Evolutionary conservation across 2,329 filamentous ascomycete genomes (phyloP).

Genomic region (Hypoxylon sp.): DNA sequence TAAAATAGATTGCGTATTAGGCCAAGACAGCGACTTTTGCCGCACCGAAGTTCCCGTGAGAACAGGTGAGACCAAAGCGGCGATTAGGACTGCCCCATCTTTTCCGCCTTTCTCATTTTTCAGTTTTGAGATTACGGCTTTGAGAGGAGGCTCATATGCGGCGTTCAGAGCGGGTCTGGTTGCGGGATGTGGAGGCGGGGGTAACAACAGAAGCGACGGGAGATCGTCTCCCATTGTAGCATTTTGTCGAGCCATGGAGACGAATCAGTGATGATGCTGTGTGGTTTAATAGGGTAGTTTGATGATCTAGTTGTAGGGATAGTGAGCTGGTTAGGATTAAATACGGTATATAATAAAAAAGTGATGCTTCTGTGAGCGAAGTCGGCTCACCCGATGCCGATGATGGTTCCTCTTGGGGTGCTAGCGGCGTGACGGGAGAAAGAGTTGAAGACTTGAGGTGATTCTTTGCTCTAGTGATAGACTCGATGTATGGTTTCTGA

Average conservation of each 20-base stretch:
- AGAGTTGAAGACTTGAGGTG: slow-evolving; percentile 19
- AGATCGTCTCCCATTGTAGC: slow-evolving; percentile 44
- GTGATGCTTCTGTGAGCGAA: not conserved
- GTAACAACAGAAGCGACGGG: slow-evolving; percentile 72
- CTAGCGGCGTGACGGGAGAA: slow-evolving; percentile 19
- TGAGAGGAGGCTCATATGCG: slow-evolving; percentile 72
- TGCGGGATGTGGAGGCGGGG: slow-evolving; percentile 71
- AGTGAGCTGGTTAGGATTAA: not conserved
- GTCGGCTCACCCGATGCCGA: not conserved
- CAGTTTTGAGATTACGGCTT: slow-evolving; percentile 65
- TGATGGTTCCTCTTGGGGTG: slow-evolving; percentile 13
- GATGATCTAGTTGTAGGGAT: not conserved
- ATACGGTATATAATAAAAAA: not conserved
- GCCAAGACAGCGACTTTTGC: slow-evolving; percentile 72
- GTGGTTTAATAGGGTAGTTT: not conserved
- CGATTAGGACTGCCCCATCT: slow-evolving; percentile 57
- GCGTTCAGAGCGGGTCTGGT: slow-evolving; percentile 65
- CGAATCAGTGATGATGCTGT: not conserved
- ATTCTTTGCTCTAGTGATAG: slow-evolving; percentile 16
- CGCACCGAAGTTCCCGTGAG: slow-evolving; percentile 65
- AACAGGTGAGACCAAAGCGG: slow-evolving; percentile 74
- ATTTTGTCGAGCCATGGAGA: slow-evolving; percentile 12
- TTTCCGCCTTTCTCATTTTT: slow-evolving; percentile 53
- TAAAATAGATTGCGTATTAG: slow-evolving; percentile 78
- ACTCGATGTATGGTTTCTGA: not conserved